Evolutionary conservation across 108 stramenopile genomes (phyloP), one percentile per base, ranked within the genome.

Genomic region (Aureococcus anophagefferens): DNA sequence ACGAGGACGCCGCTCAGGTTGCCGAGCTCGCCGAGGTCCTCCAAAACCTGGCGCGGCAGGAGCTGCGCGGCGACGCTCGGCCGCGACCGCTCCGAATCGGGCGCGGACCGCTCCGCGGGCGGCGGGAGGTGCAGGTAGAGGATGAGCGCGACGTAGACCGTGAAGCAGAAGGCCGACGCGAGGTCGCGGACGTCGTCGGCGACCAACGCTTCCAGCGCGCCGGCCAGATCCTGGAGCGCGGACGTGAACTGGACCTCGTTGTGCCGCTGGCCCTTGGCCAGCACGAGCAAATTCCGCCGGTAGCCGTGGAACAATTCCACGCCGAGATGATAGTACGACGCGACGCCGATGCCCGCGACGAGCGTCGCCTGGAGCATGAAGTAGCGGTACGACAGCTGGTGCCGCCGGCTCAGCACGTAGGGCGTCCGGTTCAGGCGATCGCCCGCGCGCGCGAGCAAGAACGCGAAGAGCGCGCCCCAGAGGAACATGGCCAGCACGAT

Each of bases 371-470:
- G 79, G 4, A 80, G 64, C n/a, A n/a, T n/a, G 68, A 80, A 80
- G 70, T 78, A 80, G 25, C 79, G 77, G 77, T 71, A 80, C 28
- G 79, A 76, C 29, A 80, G 73, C 71, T 80, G 79, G 44, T 77
- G 67, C 36, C 78, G 71, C n/a, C 79, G 73, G n/a, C 74, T 76
- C 16, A 31, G 32, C 31, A 79, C 69, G 70, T 80, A 80, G 31
- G 77, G 77, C 21, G 78, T 36, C 62, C 45, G 30, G 17, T 74
- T 71, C 35, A 80, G 35, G 30, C 68, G 45, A 17, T 32, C 30
- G 28, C 77, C 77, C 46, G 79, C 74, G 28, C 51, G 65, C 33
- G 62, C 30, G 68, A 78, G 35, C 45, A 68, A 59, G 5, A 25
- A 40, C n/a, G 32, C 66, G 74, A 73, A 78, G 21, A 74, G 30